A percentile compares a stretch with the other conserved stretches of the same genome.
These are phyloP conservation scores for Halenospora varia DNA, from an alignment of 495 filamentous ascomycete species.

Conservation along the genomic window DNA sequence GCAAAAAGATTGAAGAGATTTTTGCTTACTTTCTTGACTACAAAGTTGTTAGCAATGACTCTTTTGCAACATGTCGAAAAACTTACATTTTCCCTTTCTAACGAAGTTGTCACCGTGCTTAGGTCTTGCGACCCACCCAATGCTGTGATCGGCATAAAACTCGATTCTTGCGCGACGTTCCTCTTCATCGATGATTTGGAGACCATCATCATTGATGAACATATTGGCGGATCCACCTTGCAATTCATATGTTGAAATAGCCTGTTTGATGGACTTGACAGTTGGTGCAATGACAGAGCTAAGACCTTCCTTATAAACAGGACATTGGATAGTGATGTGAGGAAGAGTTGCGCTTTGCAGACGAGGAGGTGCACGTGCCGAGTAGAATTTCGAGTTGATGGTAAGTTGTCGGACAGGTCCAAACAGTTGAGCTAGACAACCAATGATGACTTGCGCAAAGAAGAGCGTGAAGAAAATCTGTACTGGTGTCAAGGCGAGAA, in stretches of 20 bases:
- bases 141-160: constrained; percentile 66
- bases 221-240: constrained; percentile 78
- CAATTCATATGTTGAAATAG: constrained; percentile 74
- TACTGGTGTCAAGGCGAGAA: constrained; percentile 58
- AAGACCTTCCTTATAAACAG: constrained; percentile 72
- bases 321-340: constrained; percentile 68
- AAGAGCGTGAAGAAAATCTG: constrained; percentile 80
- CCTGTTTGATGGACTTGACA: constrained; percentile 65
- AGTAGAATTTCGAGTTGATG: constrained; percentile 75
- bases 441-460: constrained; percentile 70
- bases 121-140: constrained; percentile 78
- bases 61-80: neutral
- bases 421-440: constrained; percentile 69
- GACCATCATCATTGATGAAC: constrained; percentile 77
- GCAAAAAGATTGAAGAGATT: neutral
- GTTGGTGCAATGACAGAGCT: constrained; percentile 62
- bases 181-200: constrained; percentile 65
- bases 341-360: constrained; percentile 49
- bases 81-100: constrained; percentile 49
- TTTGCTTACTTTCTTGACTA: constrained; percentile 26
- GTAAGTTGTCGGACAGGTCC: constrained; percentile 69
- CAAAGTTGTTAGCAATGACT: constrained; percentile 14
- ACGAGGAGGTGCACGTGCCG: constrained; percentile 57
- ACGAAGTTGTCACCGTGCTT: constrained; percentile 57
- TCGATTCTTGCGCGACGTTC: constrained; percentile 64